phyloP scores from a whole-genome alignment of 2,329 filamentous ascomycete genomes.

The Phialocephala subalpina region DNA sequence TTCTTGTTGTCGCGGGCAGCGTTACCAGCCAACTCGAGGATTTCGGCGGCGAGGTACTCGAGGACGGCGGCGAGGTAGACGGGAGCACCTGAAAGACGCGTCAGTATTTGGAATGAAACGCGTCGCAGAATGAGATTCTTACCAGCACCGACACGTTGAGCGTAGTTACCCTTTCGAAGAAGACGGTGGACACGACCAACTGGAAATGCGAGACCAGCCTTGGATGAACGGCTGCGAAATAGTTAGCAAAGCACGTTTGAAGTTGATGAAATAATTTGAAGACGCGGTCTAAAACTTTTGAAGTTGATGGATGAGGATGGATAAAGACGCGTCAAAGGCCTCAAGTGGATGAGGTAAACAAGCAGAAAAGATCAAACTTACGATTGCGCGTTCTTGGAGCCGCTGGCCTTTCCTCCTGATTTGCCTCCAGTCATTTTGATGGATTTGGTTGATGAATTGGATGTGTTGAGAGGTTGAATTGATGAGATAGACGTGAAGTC shows the following conservation, averaged over 20 bases:
- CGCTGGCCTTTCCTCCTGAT: conserved; percentile 99
- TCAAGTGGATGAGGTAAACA: conserved; percentile 22
- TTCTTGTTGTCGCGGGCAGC: conserved; percentile 99
- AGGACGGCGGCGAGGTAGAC: conserved; percentile 98
- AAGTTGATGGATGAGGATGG: conserved; percentile 38
- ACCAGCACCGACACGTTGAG: conserved; percentile 98
- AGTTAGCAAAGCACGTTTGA: conserved; percentile 49
- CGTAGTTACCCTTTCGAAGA: conserved; percentile 98
- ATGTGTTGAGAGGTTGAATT: conserved; percentile 38
- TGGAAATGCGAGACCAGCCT: conserved; percentile 98
- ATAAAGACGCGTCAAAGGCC: conserved; percentile 51
- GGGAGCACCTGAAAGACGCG: conserved; percentile 68
- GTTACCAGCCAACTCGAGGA: conserved; percentile 98
- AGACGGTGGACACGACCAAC: conserved; percentile 99
- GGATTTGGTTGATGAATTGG: conserved; percentile 50
- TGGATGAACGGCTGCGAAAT: conserved; percentile 85
- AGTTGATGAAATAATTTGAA: conserved; percentile 3
- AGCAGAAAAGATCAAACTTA: conserved; percentile 62
- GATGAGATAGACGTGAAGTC: conserved; percentile 21
- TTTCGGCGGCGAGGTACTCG: conserved; percentile 98
- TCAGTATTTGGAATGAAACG: conserved; percentile 37
- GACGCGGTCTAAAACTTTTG: neutral
- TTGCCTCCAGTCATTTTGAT: conserved; percentile 99
- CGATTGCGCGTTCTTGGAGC: conserved; percentile 99
- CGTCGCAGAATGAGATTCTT: conserved; percentile 44